Evolutionary conservation across 345 rosid genomes (phyloP).

Genomic region (Orychophragmus violaceus): DNA sequence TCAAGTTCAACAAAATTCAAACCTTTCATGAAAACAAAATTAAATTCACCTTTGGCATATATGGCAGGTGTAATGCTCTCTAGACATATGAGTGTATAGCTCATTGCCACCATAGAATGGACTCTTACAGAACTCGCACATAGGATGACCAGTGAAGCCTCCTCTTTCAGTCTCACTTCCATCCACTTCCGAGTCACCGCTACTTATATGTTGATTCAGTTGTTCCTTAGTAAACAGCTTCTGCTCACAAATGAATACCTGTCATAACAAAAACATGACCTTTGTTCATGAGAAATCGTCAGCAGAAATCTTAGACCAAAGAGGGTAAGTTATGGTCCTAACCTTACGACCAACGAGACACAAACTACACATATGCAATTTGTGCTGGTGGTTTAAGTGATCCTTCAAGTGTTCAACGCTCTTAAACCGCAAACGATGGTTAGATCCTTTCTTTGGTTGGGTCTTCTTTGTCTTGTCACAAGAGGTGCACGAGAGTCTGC

Average conservation of each 20-base stretch:
- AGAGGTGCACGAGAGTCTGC: constrained; percentile 70
- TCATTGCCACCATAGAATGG: constrained; percentile 91
- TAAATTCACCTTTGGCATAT: constrained; percentile 70
- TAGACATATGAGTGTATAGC: constrained; percentile 76
- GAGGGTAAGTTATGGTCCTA: neutral
- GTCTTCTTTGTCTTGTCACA: constrained; percentile 49
- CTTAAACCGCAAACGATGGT: constrained; percentile 47
- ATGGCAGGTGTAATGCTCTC: constrained; percentile 83
- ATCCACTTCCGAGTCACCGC: constrained; percentile 90
- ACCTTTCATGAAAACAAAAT: neutral
- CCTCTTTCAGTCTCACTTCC: constrained; percentile 92
- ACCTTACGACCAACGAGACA: constrained; percentile 96
- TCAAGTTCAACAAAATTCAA: neutral
- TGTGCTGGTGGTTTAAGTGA: constrained; percentile 68
- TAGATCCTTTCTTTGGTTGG: constrained; percentile 38
- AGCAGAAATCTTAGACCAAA: neutral
- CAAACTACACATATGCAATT: constrained; percentile 67
- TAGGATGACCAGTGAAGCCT: constrained; percentile 87
- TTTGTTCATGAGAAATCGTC: neutral
- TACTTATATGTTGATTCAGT: constrained; percentile 62
- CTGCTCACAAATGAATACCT: constrained; percentile 92
- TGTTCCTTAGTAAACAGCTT: constrained; percentile 70
- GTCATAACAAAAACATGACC: constrained; percentile 1
- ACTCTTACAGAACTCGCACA: constrained; percentile 70
- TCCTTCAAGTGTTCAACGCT: constrained; percentile 77